A percentile compares a stretch with the other conserved stretches of the same genome.
Conservation (phyloP, 2,329 filamentous ascomycete genomes). For the Chrysosporium keratinophilum region DNA sequence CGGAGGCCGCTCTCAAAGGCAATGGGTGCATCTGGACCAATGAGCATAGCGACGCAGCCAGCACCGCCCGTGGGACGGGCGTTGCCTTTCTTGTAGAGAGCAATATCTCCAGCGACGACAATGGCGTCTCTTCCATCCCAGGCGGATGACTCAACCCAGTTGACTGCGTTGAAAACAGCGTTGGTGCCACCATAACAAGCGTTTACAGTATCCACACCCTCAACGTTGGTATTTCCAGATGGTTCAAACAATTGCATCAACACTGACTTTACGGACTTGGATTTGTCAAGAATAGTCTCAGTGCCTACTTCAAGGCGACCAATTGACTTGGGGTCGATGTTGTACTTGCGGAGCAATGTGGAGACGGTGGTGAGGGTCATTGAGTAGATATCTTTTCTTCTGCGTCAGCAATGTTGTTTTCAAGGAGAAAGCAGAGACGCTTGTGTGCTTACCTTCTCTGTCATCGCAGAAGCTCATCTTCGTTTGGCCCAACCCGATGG, state of each 20-base stretch:
- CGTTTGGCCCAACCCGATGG: constrained; percentile 80
- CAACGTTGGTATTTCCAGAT: constrained; percentile 62
- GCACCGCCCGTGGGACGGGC: constrained; percentile 68
- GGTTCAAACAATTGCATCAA: constrained; percentile 67
- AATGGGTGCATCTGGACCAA: constrained; percentile 63
- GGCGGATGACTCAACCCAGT: constrained; percentile 75
- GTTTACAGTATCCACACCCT: constrained; percentile 69
- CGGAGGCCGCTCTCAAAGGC: constrained; percentile 64
- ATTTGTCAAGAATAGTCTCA: constrained; percentile 72
- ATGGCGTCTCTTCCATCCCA: constrained; percentile 75
- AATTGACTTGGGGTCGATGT: constrained; percentile 63
- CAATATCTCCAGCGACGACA: constrained; percentile 67
- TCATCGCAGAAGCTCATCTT: constrained; percentile 91
- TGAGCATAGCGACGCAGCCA: constrained; percentile 62
- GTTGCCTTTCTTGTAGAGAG: constrained; percentile 68
- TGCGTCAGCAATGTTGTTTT: not conserved
- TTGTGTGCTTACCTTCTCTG: constrained; percentile 60
- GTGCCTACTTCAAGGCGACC: constrained; percentile 71
- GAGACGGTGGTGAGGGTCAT: constrained; percentile 68
- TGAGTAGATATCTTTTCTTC: constrained; percentile 67
- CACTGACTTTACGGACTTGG: constrained; percentile 73
- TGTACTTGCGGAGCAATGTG: constrained; percentile 71
- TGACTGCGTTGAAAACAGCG: constrained; percentile 64
- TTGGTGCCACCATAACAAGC: constrained; percentile 76
- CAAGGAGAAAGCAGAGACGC: not conserved